Evolutionary conservation across 768 basidiomycete species (phyloP).

Genomic region (Russula brevipes): DNA sequence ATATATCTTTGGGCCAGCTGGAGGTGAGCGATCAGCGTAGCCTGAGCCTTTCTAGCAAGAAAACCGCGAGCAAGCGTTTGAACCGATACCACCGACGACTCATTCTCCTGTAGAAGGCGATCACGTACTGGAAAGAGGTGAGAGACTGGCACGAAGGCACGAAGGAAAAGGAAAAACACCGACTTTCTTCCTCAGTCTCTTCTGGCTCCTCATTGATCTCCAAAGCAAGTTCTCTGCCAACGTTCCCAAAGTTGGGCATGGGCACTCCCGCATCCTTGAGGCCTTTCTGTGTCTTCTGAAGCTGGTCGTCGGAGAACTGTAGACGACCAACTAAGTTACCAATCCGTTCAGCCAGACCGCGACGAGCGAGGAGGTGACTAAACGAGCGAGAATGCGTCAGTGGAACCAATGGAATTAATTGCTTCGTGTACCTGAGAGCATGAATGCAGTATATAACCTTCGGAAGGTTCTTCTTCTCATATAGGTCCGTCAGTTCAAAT

Average conservation of each 20-base stretch:
- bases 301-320: constrained; percentile 93
- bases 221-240: constrained; percentile 78
- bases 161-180: constrained; percentile 32
- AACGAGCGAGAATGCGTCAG: constrained; percentile 3
- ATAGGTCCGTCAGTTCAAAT: constrained; percentile 95
- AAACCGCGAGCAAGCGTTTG: constrained; percentile 71
- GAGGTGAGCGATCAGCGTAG: constrained; percentile 51
- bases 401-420: background rate
- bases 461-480: constrained; percentile 97
- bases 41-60: constrained; percentile 56
- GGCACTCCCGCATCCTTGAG: constrained; percentile 82
- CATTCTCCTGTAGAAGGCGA: constrained; percentile 73
- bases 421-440: constrained; percentile 71
- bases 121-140: constrained; percentile 57
- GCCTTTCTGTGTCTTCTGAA: constrained; percentile 87
- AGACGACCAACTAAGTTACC: constrained; percentile 90
- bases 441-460: constrained; percentile 99
- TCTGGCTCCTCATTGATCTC: constrained; percentile 88
- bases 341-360: constrained; percentile 85
- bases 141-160: background rate
- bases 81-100: constrained; percentile 60
- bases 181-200: constrained; percentile 85
- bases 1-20: constrained; percentile 62
- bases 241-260: constrained; percentile 89
- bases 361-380: constrained; percentile 87